Evolutionary conservation across 352 stramenopile genomes (phyloP).

Genomic region (Globisporangium camurandrum): DNA sequence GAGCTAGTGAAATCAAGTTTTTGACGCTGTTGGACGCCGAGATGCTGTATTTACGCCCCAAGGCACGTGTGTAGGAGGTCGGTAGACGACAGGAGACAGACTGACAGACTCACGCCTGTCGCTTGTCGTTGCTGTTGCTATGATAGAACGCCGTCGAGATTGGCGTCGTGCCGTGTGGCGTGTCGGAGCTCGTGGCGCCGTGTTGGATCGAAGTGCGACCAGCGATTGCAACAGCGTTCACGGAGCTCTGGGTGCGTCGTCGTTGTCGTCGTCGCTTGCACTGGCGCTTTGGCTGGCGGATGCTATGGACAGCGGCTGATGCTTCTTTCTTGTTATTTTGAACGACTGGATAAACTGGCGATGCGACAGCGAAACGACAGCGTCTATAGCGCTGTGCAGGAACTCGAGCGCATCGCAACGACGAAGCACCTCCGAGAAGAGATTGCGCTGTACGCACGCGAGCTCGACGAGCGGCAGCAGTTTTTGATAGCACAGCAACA

Average conservation of each 20-base stretch:
- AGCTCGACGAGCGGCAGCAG: conserved; percentile 37
- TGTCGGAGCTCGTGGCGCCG: conserved; percentile 36
- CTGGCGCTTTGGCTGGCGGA: background rate
- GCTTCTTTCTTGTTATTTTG: background rate
- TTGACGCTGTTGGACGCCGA: conserved; percentile 47
- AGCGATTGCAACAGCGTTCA: conserved; percentile 48
- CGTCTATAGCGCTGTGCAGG: conserved; percentile 44
- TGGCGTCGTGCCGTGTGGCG: conserved; percentile 51
- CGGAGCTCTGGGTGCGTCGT: conserved; percentile 47
- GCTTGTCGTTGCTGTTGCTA: background rate
- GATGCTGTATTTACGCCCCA: conserved; percentile 54
- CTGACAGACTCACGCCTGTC: background rate
- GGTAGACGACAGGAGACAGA: background rate
- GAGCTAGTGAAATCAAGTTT: conserved; percentile 57
- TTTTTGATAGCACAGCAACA: conserved; percentile 22
- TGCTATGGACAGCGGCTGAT: background rate
- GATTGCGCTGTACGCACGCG: conserved; percentile 45
- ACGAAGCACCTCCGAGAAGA: conserved; percentile 51
- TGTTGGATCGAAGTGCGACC: conserved; percentile 64
- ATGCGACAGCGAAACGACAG: conserved; percentile 39
- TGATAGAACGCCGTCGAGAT: conserved; percentile 57
- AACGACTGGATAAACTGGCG: too few species aligned
- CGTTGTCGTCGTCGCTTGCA: background rate
- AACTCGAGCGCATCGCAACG: conserved; percentile 55
- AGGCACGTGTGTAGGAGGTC: conserved; percentile 20